Conservation (phyloP, 2,329 filamentous ascomycete species). For the Fusarium pseudocircinatum region DNA sequence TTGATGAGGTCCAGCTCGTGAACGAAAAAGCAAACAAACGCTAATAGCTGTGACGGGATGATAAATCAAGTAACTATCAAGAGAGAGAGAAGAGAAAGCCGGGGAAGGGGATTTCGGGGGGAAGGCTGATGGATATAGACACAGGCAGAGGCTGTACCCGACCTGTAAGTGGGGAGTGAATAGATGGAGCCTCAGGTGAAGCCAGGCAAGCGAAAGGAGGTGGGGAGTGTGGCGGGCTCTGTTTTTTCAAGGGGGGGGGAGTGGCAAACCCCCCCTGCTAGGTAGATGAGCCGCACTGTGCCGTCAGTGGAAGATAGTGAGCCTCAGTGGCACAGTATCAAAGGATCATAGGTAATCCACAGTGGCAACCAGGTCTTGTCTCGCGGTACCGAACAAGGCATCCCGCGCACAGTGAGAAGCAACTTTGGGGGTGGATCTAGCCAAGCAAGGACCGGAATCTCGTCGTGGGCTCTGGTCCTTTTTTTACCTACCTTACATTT, state of each 20-base stretch:
- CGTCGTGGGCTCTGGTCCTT: conserved; percentile 7
- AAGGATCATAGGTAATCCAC: conserved; percentile 19
- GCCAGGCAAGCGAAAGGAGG: conserved; percentile 2
- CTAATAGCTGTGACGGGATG: not conserved
- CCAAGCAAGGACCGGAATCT: conserved; percentile 9
- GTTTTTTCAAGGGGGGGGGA: not conserved
- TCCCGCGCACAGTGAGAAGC: conserved; percentile 8
- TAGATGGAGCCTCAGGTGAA: conserved; percentile 35
- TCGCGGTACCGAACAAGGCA: conserved; percentile 21
- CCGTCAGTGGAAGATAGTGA: not conserved
- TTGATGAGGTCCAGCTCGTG: conserved; percentile 33
- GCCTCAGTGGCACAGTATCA: conserved; percentile 11
- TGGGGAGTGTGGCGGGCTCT: conserved; percentile 12
- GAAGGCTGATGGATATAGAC: conserved; percentile 36
- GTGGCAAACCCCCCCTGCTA: not conserved
- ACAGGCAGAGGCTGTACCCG: conserved; percentile 16
- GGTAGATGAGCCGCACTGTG: conserved; percentile 17
- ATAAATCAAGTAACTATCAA: conserved; percentile 3
- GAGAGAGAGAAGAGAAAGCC: not conserved
- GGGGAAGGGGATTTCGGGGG: conserved; percentile 29
- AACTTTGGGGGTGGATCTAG: conserved; percentile 6
- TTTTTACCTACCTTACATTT: not conserved
- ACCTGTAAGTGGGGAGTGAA: conserved; percentile 14
- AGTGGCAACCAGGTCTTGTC: conserved; percentile 19
- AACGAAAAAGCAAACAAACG: conserved; percentile 9